A percentile compares a stretch with the other conserved stretches of the same genome.
Conservation (phyloP, 2,329 filamentous ascomycete species). For the Tolypocladium guangdongense region DNA sequence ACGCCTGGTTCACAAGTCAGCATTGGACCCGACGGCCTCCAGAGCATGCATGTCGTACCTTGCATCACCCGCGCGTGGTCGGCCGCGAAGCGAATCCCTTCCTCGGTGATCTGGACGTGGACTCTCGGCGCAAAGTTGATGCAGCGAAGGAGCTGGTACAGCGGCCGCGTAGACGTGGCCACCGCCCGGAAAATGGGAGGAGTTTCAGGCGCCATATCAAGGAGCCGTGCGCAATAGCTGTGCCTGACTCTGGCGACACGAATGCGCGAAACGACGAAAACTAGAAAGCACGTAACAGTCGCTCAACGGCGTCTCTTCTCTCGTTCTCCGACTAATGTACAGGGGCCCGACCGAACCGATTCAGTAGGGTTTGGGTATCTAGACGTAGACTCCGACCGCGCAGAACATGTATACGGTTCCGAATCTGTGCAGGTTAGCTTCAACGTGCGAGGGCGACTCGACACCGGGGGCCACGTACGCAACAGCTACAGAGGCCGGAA, state of each 20-base stretch:
- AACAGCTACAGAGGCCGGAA: slow-evolving; percentile 81
- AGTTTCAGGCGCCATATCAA: slow-evolving; percentile 20
- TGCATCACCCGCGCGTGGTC: slow-evolving; percentile 89
- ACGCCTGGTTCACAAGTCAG: slow-evolving; percentile 16
- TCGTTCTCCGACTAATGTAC: slow-evolving; percentile 26
- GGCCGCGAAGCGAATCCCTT: slow-evolving; percentile 78
- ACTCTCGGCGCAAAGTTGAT: slow-evolving; percentile 50
- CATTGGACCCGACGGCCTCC: background rate
- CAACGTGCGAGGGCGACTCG: slow-evolving; percentile 3
- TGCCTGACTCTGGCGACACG: background rate
- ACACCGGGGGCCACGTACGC: slow-evolving; percentile 52
- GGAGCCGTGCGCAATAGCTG: background rate
- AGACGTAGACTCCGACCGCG: slow-evolving; percentile 97
- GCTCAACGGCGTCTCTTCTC: slow-evolving; percentile 19
- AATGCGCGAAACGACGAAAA: slow-evolving; percentile 3
- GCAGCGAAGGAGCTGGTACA: slow-evolving; percentile 51
- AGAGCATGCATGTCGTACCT: slow-evolving; percentile 38
- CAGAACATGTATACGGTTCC: slow-evolving; percentile 98
- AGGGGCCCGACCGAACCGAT: slow-evolving; percentile 15
- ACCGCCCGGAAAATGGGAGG: slow-evolving; percentile 61
- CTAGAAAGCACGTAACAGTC: slow-evolving; percentile 11
- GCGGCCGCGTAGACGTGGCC: slow-evolving; percentile 64
- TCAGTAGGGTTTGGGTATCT: slow-evolving; percentile 32
- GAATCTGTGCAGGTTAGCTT: slow-evolving; percentile 46
- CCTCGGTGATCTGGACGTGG: slow-evolving; percentile 64